Base-by-base conservation (phyloP, 2,329 filamentous ascomycete genomes). In the Cercospora citrullina region DNA sequence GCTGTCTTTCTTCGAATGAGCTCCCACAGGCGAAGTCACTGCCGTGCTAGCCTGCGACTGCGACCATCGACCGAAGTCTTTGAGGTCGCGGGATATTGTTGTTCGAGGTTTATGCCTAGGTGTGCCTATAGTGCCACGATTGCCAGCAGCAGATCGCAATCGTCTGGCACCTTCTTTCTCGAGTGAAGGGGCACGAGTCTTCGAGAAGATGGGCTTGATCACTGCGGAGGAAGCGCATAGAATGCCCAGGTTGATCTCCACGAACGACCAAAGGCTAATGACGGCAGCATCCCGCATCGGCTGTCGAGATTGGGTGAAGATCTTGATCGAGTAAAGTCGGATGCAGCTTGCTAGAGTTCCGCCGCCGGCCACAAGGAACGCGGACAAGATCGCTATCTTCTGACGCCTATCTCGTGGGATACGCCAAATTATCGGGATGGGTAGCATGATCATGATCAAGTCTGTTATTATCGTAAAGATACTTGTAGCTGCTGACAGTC, bases 401-500 rank as follows among this genome's bases (percentile, higher is more conserved):
- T 80, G 77, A 8, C 73, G 63, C 36, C 73, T 69, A 8, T 75
- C 72, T 2, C 80, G 69, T 36, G 78, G 75, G 5, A 81, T 71
- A 8, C 77, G 73, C 75, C 78, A 77, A 4, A 80, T 78, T 60
- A 80, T 80, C 2, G 79, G 69, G 8, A 81, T 74, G 0, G 80
- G 80, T 71, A 81, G 76, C 26, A 74, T 70, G 65, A 81, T 79
- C 14, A 81, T 74, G 14, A 80, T 73, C 7, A 78, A 21, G 62
- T 81, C 80, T 23, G 77, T 80, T 28, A 75, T 71, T 9, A 81
- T 75, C 71, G 80, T 81, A 68, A 81, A 78, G 36, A 71, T 68
- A 30, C 73, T 73, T 28, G 75, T 76, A 36, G 75, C 71, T 72
- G 51, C 28, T 10, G 18, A 16, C 23, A 3, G 66, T 62, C 39